Conservation (phyloP, 768 basidiomycete genomes). For the Krasilnikovozyma curviuscula region DNA sequence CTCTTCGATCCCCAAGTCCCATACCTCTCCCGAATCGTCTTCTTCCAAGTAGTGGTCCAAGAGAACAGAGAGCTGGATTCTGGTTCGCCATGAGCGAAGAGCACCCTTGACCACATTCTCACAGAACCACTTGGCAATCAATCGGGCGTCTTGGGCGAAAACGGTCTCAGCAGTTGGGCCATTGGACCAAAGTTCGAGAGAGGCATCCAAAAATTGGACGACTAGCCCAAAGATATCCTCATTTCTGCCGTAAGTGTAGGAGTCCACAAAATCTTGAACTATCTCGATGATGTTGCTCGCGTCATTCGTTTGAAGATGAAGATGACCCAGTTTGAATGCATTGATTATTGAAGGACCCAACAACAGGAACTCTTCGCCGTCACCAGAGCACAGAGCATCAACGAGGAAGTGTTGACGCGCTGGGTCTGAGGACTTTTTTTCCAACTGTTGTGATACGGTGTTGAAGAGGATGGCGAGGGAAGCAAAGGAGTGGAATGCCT, state of each 20-base stretch:
- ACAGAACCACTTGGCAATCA: slow-evolving; percentile 40
- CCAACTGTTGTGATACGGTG: not conserved
- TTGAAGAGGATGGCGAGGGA: not conserved
- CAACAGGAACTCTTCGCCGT: slow-evolving; percentile 35
- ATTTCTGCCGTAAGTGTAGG: slow-evolving; percentile 17
- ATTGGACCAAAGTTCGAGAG: slow-evolving; percentile 40
- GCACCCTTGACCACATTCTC: slow-evolving; percentile 29
- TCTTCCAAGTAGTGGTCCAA: slow-evolving; percentile 42
- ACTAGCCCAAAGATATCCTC: slow-evolving; percentile 35
- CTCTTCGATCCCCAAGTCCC: slow-evolving; percentile 25
- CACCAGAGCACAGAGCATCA: slow-evolving; percentile 26
- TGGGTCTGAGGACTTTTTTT: not conserved
- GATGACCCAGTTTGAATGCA: slow-evolving; percentile 37
- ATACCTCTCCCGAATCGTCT: slow-evolving; percentile 38
- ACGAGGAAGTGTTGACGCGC: slow-evolving; percentile 14
- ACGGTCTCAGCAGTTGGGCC: slow-evolving; percentile 21
- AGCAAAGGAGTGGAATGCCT: no score
- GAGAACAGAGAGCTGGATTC: slow-evolving; percentile 41
- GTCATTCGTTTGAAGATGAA: slow-evolving; percentile 36
- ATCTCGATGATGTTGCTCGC: slow-evolving; percentile 38
- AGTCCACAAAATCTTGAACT: slow-evolving; percentile 22
- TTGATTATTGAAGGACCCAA: slow-evolving; percentile 40
- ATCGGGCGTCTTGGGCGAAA: slow-evolving; percentile 32
- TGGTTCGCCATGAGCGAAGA: slow-evolving; percentile 44
- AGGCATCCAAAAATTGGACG: slow-evolving; percentile 45